Conservation (phyloP, 148 eudicot genomes). For the Chenopodium formosanum region DNA sequence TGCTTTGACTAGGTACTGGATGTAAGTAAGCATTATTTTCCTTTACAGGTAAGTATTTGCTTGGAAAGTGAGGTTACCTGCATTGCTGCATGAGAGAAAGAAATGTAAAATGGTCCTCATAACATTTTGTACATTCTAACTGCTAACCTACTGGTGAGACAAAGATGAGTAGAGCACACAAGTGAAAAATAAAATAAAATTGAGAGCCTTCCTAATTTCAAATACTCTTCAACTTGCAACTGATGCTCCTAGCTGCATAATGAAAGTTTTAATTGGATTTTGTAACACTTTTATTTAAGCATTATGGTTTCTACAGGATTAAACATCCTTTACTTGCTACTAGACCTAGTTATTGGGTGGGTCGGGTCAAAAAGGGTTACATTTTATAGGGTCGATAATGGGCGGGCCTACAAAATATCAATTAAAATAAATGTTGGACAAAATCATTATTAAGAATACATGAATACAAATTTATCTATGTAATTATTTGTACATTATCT, state of each 20-base stretch:
- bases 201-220: not conserved
- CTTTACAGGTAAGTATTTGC: no score
- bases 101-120: not conserved
- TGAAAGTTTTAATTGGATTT: not conserved
- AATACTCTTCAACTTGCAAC: not conserved
- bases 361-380: no score
- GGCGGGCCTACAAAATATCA: no score
- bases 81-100: no score
- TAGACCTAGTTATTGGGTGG: not conserved
- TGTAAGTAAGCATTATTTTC: no score
- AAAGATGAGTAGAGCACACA: not conserved
- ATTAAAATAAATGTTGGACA: no score
- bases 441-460: no score
- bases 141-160: not conserved
- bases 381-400: no score
- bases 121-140: not conserved
- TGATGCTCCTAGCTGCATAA: not conserved
- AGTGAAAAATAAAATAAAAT: not conserved
- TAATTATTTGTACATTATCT: no score
- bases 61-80: no score
- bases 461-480: no score
- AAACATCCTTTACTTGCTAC: not conserved
- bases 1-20: no score
- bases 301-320: not conserved
- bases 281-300: not conserved